phyloP scores from a whole-genome alignment of 306 rosid species.

The Arachis hypogaea region DNA sequence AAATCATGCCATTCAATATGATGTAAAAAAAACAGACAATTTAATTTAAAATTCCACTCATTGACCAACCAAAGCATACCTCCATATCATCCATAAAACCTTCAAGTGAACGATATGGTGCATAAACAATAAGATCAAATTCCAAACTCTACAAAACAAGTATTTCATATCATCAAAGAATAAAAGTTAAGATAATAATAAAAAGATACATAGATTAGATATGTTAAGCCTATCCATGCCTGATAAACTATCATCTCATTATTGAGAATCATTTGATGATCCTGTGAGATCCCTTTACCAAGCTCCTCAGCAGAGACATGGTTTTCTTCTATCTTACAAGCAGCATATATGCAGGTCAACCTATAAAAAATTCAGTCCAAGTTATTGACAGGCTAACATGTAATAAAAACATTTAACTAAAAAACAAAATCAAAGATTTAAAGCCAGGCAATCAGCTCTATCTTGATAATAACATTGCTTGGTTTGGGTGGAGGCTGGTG shows the following conservation, averaged over 20 bases:
- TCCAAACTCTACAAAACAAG: constrained; percentile 75
- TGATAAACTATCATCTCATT: constrained; percentile 98
- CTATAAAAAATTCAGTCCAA: constrained; percentile 50
- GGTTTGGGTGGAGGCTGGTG: too few species aligned
- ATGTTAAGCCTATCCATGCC: constrained; percentile 77
- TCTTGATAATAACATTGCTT: too few species aligned
- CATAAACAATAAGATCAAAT: constrained; percentile 94
- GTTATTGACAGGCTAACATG: constrained; percentile 19
- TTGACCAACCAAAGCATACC: constrained; percentile 47
- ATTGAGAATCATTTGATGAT: constrained; percentile 99
- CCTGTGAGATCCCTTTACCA: constrained; percentile 99
- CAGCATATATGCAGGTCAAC: constrained; percentile 96
- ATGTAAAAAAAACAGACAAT: neutral
- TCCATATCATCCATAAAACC: constrained; percentile 81
- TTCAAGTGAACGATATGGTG: constrained; percentile 81
- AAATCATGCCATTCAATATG: neutral
- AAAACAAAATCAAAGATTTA: neutral
- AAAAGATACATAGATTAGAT: constrained; percentile 28
- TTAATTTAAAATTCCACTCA: constrained; percentile 16
- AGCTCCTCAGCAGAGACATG: constrained; percentile 99
- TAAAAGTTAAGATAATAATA: neutral
- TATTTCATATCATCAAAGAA: constrained; percentile 20
- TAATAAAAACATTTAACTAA: neutral
- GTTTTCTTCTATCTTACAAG: constrained; percentile 98
- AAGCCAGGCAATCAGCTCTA: too few species aligned